A percentile compares a stretch with the other conserved stretches of the same genome.
phyloP scores from a whole-genome alignment of 2,329 filamentous ascomycete genomes.

The Didymella glomerata region DNA sequence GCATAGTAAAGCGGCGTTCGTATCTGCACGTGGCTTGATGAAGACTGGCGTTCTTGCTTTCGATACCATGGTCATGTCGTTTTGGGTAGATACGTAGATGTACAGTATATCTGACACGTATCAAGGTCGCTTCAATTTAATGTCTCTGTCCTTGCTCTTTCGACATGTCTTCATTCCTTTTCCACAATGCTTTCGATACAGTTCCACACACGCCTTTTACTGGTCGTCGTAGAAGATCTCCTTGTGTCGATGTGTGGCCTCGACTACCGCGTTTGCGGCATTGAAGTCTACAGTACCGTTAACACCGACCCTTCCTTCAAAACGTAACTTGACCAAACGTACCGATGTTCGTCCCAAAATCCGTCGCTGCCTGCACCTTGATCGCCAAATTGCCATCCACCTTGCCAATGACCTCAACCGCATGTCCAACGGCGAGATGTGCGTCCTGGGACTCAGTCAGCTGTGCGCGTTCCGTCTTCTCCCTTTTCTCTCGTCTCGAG shows the following conservation, averaged over 20 bases:
- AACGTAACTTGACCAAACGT: slow-evolving; percentile 48
- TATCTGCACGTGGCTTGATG: no score
- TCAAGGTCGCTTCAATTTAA: no score
- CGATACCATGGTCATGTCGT: not conserved
- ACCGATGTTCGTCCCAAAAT: slow-evolving; percentile 76
- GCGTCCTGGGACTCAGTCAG: slow-evolving; percentile 63
- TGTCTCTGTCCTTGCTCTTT: no score
- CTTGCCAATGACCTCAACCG: slow-evolving; percentile 80
- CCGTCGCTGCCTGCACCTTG: slow-evolving; percentile 73
- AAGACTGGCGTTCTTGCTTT: no score
- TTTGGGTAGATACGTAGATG: slow-evolving; percentile 1
- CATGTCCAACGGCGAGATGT: slow-evolving; percentile 74
- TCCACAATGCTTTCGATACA: no score
- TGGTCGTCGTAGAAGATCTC: slow-evolving; percentile 76
- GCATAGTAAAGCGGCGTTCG: no score
- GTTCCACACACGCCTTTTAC: no score
- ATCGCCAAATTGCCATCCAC: slow-evolving; percentile 77
- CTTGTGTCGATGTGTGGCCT: slow-evolving; percentile 82
- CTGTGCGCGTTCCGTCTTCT: not conserved
- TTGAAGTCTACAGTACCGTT: slow-evolving; percentile 68
- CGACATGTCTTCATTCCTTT: no score
- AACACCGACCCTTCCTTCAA: no score
- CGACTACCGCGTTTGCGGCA: slow-evolving; percentile 80
- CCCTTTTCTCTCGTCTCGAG: no score
- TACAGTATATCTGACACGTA: not conserved